Conservation (phyloP, 352 stramenopile genomes). For the Phytophthora pisi region DNA sequence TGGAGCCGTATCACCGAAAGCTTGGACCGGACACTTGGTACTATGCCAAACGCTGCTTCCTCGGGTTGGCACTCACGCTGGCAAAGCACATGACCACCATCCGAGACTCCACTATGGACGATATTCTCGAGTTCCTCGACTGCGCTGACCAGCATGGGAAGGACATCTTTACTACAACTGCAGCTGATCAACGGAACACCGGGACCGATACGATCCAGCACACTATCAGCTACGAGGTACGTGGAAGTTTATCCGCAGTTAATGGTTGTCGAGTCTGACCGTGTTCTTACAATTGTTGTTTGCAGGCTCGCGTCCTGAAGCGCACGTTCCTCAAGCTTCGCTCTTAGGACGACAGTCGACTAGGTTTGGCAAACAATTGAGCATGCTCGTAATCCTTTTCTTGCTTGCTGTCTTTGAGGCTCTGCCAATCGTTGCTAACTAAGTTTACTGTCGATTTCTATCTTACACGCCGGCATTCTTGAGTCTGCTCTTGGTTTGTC, state of each 20-base stretch:
- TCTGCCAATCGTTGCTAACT: not conserved
- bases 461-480: not conserved
- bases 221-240: constrained; percentile 93
- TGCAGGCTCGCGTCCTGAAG: constrained; percentile 91
- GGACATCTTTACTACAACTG: constrained; percentile 90
- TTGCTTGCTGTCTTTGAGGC: no score
- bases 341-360: constrained; percentile 39
- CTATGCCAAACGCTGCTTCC: constrained; percentile 96
- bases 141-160: constrained; percentile 91
- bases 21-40: constrained; percentile 70
- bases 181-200: constrained; percentile 37
- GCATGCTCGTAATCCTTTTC: no score
- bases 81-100: constrained; percentile 96
- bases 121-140: constrained; percentile 82
- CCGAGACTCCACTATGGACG: constrained; percentile 94
- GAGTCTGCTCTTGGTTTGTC: not conserved
- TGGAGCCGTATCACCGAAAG: constrained; percentile 42
- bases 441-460: not conserved
- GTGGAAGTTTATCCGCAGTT: not conserved
- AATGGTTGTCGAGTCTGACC: not conserved
- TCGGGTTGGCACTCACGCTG: constrained; percentile 85
- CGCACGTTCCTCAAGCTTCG: constrained; percentile 94
- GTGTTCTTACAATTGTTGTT: constrained; percentile 1
- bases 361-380: no score
- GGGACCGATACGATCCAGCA: constrained; percentile 54